A percentile compares a stretch with the other conserved stretches of the same genome.
phyloP scores from a whole-genome alignment of 768 basidiomycete genomes.

The Clavaria fumosa region DNA sequence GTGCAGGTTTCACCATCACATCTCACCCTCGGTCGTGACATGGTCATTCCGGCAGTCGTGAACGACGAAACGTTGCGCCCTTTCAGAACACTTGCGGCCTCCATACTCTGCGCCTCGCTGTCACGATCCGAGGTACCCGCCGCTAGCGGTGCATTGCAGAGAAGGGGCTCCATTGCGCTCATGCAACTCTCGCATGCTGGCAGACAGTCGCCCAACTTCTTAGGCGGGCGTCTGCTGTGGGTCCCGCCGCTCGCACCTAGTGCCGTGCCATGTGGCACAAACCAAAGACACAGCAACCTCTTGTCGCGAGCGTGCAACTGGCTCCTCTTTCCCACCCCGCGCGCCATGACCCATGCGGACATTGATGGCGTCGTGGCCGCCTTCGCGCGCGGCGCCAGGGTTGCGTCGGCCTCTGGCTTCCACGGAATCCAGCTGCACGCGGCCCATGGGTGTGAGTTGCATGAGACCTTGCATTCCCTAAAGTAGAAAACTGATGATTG shows the following conservation, averaged over 20 bases:
- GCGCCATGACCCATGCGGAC: conserved; percentile 39
- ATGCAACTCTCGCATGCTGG: conserved; percentile 79
- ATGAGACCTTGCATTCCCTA: neutral
- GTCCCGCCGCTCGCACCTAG: conserved; percentile 58
- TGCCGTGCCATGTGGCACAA: conserved; percentile 35
- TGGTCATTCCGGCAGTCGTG: conserved; percentile 36
- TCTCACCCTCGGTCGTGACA: conserved; percentile 56
- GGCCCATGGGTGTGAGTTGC: conserved; percentile 66
- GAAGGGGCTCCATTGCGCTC: conserved; percentile 33
- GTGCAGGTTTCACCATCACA: conserved; percentile 52
- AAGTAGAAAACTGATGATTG: conserved; percentile 1
- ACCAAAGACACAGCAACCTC: conserved; percentile 11
- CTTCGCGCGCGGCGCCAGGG: conserved; percentile 52
- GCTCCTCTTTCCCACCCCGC: conserved; percentile 49
- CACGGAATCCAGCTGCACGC: conserved; percentile 80
- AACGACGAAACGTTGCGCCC: conserved; percentile 29
- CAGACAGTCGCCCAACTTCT: conserved; percentile 62
- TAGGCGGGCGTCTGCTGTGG: conserved; percentile 53
- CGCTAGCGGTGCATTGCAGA: neutral
- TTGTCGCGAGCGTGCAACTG: conserved; percentile 25
- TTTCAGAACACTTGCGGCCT: conserved; percentile 33
- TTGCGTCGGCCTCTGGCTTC: conserved; percentile 58
- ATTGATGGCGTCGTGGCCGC: conserved; percentile 41
- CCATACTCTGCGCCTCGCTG: conserved; percentile 28
- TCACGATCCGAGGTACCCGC: neutral